Base-by-base conservation (phyloP, 805 yeast genomes). In the Starmera amethionina region DNA sequence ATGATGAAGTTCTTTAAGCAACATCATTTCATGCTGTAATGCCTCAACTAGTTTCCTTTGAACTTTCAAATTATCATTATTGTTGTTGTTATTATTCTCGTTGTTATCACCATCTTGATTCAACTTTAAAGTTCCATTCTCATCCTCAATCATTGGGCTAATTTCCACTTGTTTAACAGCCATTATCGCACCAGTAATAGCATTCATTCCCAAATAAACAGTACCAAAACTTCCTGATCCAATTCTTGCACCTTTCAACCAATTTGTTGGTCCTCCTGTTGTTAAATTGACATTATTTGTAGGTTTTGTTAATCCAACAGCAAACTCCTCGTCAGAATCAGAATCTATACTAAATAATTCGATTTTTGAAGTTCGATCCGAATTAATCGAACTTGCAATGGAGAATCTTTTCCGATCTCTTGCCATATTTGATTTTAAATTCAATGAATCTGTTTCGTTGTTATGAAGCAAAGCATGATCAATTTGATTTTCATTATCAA, bases 161-260 rank as follows among this genome's bases (percentile, higher is more conserved):
- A 89, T 57, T 36, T 81, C 82, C 1, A 93, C 96, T 58, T 89
- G 96, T 55, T 93, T 93, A 15, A 93, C 96, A 1, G 97, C 98
- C 95, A 90, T 86, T 39, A 93, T 67, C 56, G 88, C 97, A 34
- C 98, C 98, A 0, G 95, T 88, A 30, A 81, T 62, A 1, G 95
- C 83, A 56, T 89, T 86, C 79, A 93, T 78, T 0, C 97, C 98
- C 31, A 93, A 64, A 46, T 82, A 89, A 2, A 93, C 98, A 2
- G 86, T 79, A 29, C 97, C 98, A 67, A 88, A 93, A 44, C 94
- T 81, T 3, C 98, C 98, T 9, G 90, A 80, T 0, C 98, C 98
- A 47, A 93, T 87, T 36, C 88, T 68, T 0, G 95, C 85, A 36
- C 98, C 98, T 51, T 83, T 83, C 35, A 88, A 71, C 98, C 98